Base-by-base conservation (phyloP, 345 rosid genomes). In the Salix purpurea region DNA sequence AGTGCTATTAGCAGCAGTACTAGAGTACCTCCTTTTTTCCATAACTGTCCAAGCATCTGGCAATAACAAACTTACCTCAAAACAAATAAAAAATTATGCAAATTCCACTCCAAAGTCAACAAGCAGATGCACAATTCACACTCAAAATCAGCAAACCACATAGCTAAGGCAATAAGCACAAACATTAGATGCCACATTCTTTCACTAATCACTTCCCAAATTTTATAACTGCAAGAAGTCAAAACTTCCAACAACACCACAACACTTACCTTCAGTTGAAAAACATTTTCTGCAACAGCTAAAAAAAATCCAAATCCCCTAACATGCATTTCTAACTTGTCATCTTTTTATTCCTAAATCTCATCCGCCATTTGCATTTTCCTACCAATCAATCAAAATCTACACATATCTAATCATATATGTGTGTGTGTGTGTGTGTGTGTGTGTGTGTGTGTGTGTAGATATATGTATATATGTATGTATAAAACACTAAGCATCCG, bases 31-130 rank as follows among this genome's bases (percentile, higher is more conserved):
- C 78, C 81, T 84, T 65, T 77, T 80, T 74, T 78, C 88, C 5
- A 76, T 76, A 23, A 62, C 28, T 83, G 84, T 87, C 79, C 82
- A 64, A 80, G 81, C 70, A 87, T 88, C 97, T 92, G 87, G 77
- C 78, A 79, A 24, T 56, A 77, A 74, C 30, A 71, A 82, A 36
- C 52, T 65, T 66, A n/a, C 28, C 56, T 69, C 69, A 50, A 46
- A 54, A 37, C 24, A 65, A 36, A 26, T 28, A 42, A 60, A 32
- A 74, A 15, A 1, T 16, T 8, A 24, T 46, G 44, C 1, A 36
- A 6, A 46, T 34, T 36, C 18, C 76, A 73, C 36, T 23, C 50
- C 21, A 10, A 18, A 62, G 18, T 26, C n/a, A 62, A 12, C 28
- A 23, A 23, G 66, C 26, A 69, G 36, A 13, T 18, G 46, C 1